Evolutionary conservation across 1,284 basidiomycete genomes (phyloP), one percentile per base, ranked within the genome.

Genomic region (Marasmius oreades): DNA sequence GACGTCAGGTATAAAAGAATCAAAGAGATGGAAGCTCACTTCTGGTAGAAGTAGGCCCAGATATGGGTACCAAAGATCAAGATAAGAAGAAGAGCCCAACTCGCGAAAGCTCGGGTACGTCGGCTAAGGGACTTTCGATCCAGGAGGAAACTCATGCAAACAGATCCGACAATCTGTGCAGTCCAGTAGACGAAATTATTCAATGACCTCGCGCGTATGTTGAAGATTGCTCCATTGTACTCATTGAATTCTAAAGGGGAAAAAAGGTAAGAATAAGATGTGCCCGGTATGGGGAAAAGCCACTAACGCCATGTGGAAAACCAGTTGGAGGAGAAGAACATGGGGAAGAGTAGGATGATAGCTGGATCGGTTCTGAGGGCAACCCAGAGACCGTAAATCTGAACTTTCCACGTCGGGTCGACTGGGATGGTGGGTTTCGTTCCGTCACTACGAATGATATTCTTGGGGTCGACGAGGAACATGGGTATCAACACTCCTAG

Each of bases 291-390:
- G 11, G 42, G 11, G 48, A 52, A 8, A 11, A 23, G 34, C 6
- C 28, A 75, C 81, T 64, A 61, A 84, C 82, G 85, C 84, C 85
- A 88, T 11, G 85, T 84, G 64, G 89, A 88, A 69, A 90, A 90
- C 80, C 86, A 91, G 67, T 90, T 90, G 46, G 84, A 85, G 4
- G 85, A 81, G 57, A 90, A 78, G 70, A 86, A 86, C 79, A 86
- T 82, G 7, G 85, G 84, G 70, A 86, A 84, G 23, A 86, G 70
- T 11, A 86, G 66, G 18, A 86, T 51, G 55, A 86, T 77, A 67
- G 76, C 69, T 0, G 84, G 84, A 62, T 86, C 84, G 12, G 76
- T 81, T 60, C 64, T 72, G 48, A 86, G 67, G 2, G 82, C 77
- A 33, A 75, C 66, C 74, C 71, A 80, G 8, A 82, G 69, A 3